phyloP scores from a whole-genome alignment of 2,329 filamentous ascomycete species.

The Fusarium annulatum region DNA sequence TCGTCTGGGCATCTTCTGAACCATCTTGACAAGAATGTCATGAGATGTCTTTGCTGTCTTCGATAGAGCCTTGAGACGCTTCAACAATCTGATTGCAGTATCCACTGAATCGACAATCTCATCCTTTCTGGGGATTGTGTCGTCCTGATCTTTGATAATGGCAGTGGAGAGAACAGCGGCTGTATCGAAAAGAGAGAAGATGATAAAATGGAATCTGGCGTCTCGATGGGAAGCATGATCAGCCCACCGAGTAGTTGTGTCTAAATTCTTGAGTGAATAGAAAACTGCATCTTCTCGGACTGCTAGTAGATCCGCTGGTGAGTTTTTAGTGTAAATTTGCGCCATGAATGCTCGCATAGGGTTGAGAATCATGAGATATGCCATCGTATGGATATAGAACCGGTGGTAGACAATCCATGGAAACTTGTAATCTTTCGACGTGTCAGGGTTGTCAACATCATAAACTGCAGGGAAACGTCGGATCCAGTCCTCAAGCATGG shows the following conservation, averaged over 20 bases:
- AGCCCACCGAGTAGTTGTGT: slow-evolving; percentile 54
- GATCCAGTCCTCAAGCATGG: slow-evolving; percentile 55
- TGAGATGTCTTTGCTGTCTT: slow-evolving; percentile 51
- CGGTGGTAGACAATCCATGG: slow-evolving; percentile 59
- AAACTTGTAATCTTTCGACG: slow-evolving; percentile 52
- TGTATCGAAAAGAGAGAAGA: slow-evolving; percentile 64
- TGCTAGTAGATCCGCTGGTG: slow-evolving; percentile 47
- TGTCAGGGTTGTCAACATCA: slow-evolving; percentile 53
- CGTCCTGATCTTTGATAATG: slow-evolving; percentile 58
- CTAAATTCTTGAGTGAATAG: slow-evolving; percentile 55
- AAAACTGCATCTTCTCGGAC: slow-evolving; percentile 55
- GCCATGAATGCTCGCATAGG: slow-evolving; percentile 60
- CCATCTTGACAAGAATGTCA: slow-evolving; percentile 48
- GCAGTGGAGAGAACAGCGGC: slow-evolving; percentile 61
- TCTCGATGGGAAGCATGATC: slow-evolving; percentile 58
- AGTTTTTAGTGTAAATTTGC: slow-evolving; percentile 45
- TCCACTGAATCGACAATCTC: slow-evolving; percentile 54
- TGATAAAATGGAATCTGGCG: slow-evolving; percentile 62
- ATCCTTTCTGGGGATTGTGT: slow-evolving; percentile 52
- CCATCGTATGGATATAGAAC: slow-evolving; percentile 56
- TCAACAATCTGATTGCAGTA: slow-evolving; percentile 48
- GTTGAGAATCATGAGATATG: slow-evolving; percentile 58
- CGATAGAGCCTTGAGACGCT: slow-evolving; percentile 47
- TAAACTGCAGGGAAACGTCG: slow-evolving; percentile 55
- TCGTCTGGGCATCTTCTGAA: slow-evolving; percentile 45